Percentiles rank a stretch among this genome's conserved stretches.
phyloP scores from a whole-genome alignment of 2,329 filamentous ascomycete genomes.

The Curvularia eragrostidis region DNA sequence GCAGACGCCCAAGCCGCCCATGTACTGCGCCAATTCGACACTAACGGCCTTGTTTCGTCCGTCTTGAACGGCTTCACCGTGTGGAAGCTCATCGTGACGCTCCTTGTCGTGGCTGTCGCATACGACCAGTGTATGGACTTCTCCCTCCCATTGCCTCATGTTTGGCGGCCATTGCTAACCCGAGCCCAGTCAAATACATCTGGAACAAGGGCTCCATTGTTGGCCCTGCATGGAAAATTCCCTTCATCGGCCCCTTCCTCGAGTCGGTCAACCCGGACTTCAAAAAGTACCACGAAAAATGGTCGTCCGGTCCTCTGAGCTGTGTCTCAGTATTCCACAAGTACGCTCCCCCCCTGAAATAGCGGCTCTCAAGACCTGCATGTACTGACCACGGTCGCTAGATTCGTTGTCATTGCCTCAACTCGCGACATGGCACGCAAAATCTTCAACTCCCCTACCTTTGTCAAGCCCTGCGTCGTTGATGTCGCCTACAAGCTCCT shows the following conservation, averaged over 20 bases:
- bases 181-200: slow-evolving; percentile 60
- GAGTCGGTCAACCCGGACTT: slow-evolving; percentile 92
- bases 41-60: slow-evolving; percentile 41
- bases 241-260: slow-evolving; percentile 85
- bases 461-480: slow-evolving; percentile 95
- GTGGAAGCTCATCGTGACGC: slow-evolving; percentile 59
- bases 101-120: slow-evolving; percentile 73
- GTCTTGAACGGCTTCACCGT: slow-evolving; percentile 40
- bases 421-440: slow-evolving; percentile 95
- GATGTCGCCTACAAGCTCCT: slow-evolving; percentile 93
- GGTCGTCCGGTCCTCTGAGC: slow-evolving; percentile 87
- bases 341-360: slow-evolving; percentile 57
- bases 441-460: slow-evolving; percentile 91
- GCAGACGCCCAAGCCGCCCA: slow-evolving; percentile 48
- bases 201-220: slow-evolving; percentile 56
- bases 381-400: slow-evolving; percentile 49
- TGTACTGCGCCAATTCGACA: slow-evolving; percentile 39
- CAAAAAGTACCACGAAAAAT: slow-evolving; percentile 88
- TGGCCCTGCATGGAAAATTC: slow-evolving; percentile 57
- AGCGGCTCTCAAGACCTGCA: neutral
- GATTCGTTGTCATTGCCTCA: slow-evolving; percentile 96
- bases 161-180: slow-evolving; percentile 24
- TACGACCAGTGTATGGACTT: slow-evolving; percentile 85
- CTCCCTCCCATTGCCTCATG: neutral
- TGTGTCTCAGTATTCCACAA: slow-evolving; percentile 99